These are phyloP conservation scores for Lignosus rhinocerotis DNA, from an alignment of 1,284 basidiomycete species.

Conservation along the genomic window DNA sequence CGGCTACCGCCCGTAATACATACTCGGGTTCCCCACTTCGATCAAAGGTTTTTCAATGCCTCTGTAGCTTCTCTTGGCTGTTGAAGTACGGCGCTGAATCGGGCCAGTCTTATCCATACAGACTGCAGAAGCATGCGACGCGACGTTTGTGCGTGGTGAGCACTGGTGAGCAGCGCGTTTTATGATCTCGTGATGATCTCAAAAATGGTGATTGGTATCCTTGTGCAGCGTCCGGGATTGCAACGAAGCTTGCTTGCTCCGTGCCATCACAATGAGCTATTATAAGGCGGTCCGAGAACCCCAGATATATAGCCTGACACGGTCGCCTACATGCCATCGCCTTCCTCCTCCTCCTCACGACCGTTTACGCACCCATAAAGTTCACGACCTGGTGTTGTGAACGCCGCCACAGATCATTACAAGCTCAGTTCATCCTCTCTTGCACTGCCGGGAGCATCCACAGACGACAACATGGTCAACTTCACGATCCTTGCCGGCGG, in stretches of 20 bases:
- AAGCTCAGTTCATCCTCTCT: neutral
- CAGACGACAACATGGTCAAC: slow-evolving; percentile 45
- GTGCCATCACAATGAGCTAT: neutral
- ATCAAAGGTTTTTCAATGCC: no score
- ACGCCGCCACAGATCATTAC: neutral
- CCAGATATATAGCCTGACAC: neutral
- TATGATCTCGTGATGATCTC: neutral
- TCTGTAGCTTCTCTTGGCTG: no score
- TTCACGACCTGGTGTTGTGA: slow-evolving; percentile 18
- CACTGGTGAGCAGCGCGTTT: neutral
- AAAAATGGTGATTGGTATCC: neutral
- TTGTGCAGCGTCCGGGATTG: neutral
- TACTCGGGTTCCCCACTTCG: no score
- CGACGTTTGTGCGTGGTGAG: neutral
- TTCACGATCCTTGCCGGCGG: slow-evolving; percentile 67
- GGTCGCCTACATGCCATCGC: neutral
- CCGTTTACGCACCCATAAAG: slow-evolving; percentile 4
- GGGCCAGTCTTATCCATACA: neutral
- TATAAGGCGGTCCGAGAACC: neutral
- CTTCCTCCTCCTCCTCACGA: neutral
- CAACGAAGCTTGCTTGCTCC: neutral
- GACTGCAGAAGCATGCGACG: neutral
- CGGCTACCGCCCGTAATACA: no score
- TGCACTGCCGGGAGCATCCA: neutral
- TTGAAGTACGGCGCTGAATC: no score